Evolutionary conservation across 257 asterid genomes (phyloP).

Genomic region (Cruciata laevipes): DNA sequence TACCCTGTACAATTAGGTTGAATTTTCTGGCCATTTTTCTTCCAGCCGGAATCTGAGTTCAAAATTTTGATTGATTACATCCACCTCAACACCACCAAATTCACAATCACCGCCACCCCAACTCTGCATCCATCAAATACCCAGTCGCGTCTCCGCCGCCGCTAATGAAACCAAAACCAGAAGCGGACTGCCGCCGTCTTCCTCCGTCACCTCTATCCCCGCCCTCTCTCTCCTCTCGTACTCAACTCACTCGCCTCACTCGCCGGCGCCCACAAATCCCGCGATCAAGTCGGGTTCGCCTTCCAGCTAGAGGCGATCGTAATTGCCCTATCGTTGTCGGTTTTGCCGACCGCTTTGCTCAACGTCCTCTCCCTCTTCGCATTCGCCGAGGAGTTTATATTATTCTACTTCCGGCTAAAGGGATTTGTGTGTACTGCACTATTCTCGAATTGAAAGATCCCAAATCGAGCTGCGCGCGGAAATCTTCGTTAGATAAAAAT

Average conservation of each 20-base stretch:
- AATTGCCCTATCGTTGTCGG: constrained; percentile 39
- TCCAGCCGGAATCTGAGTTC: too few relatives aligned
- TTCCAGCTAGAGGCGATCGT: constrained; percentile 66
- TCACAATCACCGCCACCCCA: too few relatives aligned
- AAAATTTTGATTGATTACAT: too few relatives aligned
- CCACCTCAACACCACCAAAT: too few relatives aligned
- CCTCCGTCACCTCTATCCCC: constrained; percentile 52
- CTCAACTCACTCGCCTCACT: constrained; percentile 59
- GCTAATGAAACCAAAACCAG: constrained; percentile 13
- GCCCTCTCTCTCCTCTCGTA: constrained; percentile 45
- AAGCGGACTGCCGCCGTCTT: constrained; percentile 30
- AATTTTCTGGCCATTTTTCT: too few relatives aligned
- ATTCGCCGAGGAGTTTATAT: constrained; percentile 66
- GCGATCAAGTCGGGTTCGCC: constrained; percentile 56
- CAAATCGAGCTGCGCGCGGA: constrained; percentile 38
- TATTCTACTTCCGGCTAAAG: constrained; percentile 64
- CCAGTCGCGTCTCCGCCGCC: constrained; percentile 19
- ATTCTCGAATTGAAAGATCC: constrained; percentile 56
- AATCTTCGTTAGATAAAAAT: too few relatives aligned
- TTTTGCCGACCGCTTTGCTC: constrained; percentile 43
- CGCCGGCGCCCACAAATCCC: constrained; percentile 49
- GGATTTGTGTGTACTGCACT: constrained; percentile 64
- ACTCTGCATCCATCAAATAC: too few relatives aligned
- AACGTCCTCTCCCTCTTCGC: constrained; percentile 61
- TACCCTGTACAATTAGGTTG: too few relatives aligned